Evolutionary conservation across 805 yeast genomes (phyloP).

Genomic region (Zygosaccharomyces siamensis): DNA sequence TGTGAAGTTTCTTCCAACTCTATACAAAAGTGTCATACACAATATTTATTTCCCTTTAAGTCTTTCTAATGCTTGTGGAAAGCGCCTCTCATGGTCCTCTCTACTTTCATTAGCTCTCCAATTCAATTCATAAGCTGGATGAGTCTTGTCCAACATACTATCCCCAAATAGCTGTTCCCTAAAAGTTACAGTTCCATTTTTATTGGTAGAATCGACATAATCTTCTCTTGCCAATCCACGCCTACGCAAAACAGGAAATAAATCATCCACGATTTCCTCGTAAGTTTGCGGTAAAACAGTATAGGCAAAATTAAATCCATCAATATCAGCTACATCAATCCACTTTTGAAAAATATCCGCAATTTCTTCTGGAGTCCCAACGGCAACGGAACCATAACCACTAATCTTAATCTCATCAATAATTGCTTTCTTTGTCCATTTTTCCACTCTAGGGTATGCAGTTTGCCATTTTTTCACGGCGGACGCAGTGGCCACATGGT

Average conservation of each 20-base stretch:
- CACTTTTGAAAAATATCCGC: constrained; percentile 40
- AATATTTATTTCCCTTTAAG: not conserved
- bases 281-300: constrained; percentile 37
- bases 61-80: not conserved
- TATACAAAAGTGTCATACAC: too few species aligned
- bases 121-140: constrained; percentile 21
- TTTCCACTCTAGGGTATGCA: constrained; percentile 19
- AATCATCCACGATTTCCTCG: constrained; percentile 36
- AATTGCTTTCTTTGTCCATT: constrained; percentile 24
- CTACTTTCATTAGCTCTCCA: constrained; percentile 26
- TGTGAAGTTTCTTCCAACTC: too few species aligned
- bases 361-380: constrained; percentile 38
- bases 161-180: constrained; percentile 36
- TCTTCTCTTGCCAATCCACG: constrained; percentile 38
- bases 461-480: constrained; percentile 31
- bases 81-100: constrained; percentile 29
- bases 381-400: constrained; percentile 29
- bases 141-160: constrained; percentile 16
- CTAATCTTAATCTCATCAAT: constrained; percentile 32
- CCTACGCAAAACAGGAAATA: constrained; percentile 37
- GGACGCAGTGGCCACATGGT: constrained; percentile 31
- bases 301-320: constrained; percentile 44
- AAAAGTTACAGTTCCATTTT: constrained; percentile 29
- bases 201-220: constrained; percentile 27
- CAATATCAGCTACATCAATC: constrained; percentile 39